Conservation (phyloP, 2,329 filamentous ascomycete species). For the Hypoxylon sp. region DNA sequence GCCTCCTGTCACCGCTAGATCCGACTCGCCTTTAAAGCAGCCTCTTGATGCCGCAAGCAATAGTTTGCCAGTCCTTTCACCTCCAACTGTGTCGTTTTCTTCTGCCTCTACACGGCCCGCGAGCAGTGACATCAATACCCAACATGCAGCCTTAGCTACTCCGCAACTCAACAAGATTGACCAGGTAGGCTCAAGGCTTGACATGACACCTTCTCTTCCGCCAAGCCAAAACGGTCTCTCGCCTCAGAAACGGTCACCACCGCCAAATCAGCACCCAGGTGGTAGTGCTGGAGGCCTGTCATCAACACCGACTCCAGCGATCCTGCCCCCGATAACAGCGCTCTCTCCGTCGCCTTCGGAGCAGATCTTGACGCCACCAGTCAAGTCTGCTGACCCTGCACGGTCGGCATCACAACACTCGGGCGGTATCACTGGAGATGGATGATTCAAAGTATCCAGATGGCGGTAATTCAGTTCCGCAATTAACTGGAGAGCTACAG, state of each 20-base stretch:
- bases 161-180: conserved; percentile 56
- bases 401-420: conserved; percentile 50
- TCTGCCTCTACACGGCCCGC: conserved; percentile 45
- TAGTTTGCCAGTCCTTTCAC: conserved; percentile 48
- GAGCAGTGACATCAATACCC: conserved; percentile 40
- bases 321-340: conserved; percentile 71
- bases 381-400: conserved; percentile 64
- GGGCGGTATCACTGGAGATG: conserved; percentile 34
- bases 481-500: conserved; percentile 1
- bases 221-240: conserved; percentile 65
- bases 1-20: conserved; percentile 45
- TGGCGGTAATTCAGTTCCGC: neutral
- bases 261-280: conserved; percentile 53
- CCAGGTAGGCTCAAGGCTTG: conserved; percentile 48
- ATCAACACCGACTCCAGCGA: conserved; percentile 57
- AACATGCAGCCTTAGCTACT: conserved; percentile 50
- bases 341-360: conserved; percentile 71
- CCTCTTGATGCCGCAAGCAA: conserved; percentile 46
- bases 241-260: conserved; percentile 67
- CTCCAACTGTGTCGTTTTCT: conserved; percentile 49
- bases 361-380: conserved; percentile 72
- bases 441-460: conserved; percentile 20
- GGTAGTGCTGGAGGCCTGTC: conserved; percentile 43
- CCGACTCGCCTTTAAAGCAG: conserved; percentile 52
- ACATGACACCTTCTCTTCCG: conserved; percentile 59